phyloP scores from a whole-genome alignment of 108 stramenopile species.

The Epithemia pelagica region DNA sequence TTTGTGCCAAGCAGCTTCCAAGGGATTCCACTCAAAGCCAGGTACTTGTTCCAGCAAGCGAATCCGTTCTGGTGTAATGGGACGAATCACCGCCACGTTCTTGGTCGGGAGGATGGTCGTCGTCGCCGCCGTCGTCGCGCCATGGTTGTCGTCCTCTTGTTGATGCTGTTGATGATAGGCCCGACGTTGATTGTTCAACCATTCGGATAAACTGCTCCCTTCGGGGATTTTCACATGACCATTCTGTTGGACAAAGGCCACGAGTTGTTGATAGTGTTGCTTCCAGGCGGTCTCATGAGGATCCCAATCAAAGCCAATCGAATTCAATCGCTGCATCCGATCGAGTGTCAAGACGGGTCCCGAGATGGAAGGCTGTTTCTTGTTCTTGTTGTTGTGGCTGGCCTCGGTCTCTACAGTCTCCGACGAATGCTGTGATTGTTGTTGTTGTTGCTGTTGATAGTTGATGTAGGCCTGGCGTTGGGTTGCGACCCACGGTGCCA shows the following conservation, averaged over 20 bases:
- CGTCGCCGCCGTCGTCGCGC: too few species aligned
- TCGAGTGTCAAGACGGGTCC: constrained; percentile 1
- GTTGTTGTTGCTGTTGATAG: too few species aligned
- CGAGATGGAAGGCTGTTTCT: neutral
- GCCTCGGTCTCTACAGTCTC: too few species aligned
- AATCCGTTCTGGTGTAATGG: neutral
- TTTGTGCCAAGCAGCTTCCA: constrained; percentile 15
- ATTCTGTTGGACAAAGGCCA: constrained; percentile 24
- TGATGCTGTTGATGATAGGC: neutral
- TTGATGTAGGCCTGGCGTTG: neutral
- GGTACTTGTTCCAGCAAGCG: neutral
- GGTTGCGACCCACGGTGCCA: neutral
- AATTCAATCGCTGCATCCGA: constrained; percentile 3
- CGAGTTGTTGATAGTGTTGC: constrained; percentile 33
- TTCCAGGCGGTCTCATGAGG: constrained; percentile 28
- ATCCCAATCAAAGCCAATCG: constrained; percentile 18
- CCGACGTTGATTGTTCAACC: neutral
- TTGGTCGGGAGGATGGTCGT: too few species aligned
- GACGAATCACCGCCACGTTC: too few species aligned
- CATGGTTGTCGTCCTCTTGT: too few species aligned
- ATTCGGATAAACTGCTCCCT: neutral
- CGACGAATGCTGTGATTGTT: too few species aligned
- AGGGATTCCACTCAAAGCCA: constrained; percentile 3
- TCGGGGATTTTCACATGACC: constrained; percentile 9
- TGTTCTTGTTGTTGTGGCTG: neutral